A percentile compares a stretch with the other conserved stretches of the same genome.
Evolutionary conservation across 331 rosid species (phyloP).

Genomic region (Malus hybrid): DNA sequence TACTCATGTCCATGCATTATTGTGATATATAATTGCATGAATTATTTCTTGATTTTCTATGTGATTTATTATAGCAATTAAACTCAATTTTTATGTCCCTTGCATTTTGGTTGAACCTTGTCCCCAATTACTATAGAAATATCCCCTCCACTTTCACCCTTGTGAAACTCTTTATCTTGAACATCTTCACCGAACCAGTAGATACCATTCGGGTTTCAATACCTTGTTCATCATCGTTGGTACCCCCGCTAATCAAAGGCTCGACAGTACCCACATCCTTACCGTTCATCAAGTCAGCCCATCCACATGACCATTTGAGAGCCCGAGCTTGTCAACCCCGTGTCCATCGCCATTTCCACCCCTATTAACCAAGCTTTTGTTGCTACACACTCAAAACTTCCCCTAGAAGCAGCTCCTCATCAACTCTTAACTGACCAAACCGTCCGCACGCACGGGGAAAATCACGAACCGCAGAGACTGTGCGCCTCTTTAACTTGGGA

Average conservation of each 20-base stretch:
- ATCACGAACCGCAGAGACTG: constrained; percentile 59
- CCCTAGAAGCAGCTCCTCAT: neutral
- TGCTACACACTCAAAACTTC: constrained; percentile 3
- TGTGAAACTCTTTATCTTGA: constrained; percentile 20
- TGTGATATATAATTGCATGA: too few species aligned
- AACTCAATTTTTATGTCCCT: neutral
- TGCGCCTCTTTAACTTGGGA: constrained; percentile 39
- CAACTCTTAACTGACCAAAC: constrained; percentile 2
- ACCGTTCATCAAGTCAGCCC: neutral
- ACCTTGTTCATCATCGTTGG: neutral
- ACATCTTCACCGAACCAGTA: neutral
- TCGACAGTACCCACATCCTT: neutral
- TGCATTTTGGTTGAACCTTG: constrained; percentile 13
- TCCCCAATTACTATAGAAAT: constrained; percentile 13
- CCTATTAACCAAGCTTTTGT: neutral
- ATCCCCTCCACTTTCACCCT: constrained; percentile 13
- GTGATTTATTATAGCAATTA: too few species aligned
- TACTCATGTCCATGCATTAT: too few species aligned
- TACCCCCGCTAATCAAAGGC: neutral
- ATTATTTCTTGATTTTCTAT: too few species aligned
- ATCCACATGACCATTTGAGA: neutral
- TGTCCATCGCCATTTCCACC: neutral
- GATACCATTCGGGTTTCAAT: neutral
- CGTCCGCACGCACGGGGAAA: constrained; percentile 76
- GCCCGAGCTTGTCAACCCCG: neutral